These are phyloP conservation scores for Macrophomina phaseolina DNA, from an alignment of 2,329 filamentous ascomycete species.

Conservation along the genomic window DNA sequence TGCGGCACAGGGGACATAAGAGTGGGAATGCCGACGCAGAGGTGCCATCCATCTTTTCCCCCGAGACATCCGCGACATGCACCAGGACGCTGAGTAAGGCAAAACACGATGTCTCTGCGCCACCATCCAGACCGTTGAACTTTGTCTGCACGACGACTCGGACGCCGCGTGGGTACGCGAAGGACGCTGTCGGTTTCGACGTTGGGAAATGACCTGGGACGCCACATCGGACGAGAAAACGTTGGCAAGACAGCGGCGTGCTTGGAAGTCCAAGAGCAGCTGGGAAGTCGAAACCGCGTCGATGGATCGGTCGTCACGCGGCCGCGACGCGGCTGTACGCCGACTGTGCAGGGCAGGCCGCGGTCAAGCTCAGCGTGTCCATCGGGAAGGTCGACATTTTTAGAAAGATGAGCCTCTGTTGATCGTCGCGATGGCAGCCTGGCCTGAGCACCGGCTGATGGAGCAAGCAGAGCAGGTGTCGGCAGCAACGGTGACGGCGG, in stretches of 20 bases:
- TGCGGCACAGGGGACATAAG: too few relatives aligned
- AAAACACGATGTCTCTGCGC: not conserved
- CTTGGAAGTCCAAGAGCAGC: not conserved
- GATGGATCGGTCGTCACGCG: conserved; percentile 7
- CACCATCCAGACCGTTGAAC: not conserved
- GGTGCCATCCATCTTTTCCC: not conserved
- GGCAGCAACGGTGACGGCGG: not conserved
- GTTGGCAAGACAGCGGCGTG: not conserved
- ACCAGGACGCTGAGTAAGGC: conserved; percentile 6
- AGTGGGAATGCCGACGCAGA: not conserved
- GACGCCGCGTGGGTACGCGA: not conserved
- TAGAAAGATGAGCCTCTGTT: conserved; percentile 1
- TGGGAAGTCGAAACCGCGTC: not conserved
- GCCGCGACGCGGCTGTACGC: not conserved
- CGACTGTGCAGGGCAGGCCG: not conserved
- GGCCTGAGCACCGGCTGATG: not conserved
- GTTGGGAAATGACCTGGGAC: not conserved
- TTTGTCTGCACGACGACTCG: conserved; percentile 2
- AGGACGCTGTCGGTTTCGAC: not conserved
- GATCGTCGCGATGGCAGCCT: not conserved
- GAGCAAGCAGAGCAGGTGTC: not conserved
- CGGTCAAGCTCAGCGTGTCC: not conserved
- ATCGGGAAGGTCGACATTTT: not conserved
- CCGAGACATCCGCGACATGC: not conserved
- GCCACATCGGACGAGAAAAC: not conserved